A percentile compares a stretch with the other conserved stretches of the same genome.
These are phyloP conservation scores for Globisporangium barbulae DNA, from an alignment of 352 stramenopile species.

Conservation along the genomic window DNA sequence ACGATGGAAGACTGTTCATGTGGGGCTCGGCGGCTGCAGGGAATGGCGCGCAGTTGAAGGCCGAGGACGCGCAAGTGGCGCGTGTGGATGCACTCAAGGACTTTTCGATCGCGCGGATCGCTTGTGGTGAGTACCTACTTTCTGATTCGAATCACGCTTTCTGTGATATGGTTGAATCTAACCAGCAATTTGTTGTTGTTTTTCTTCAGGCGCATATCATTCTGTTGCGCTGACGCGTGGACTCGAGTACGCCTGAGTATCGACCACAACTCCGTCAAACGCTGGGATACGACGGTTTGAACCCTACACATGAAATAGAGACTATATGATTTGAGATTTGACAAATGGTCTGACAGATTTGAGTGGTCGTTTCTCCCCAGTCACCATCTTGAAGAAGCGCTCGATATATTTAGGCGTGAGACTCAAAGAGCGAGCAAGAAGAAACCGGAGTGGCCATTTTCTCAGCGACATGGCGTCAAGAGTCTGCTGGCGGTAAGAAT, in stretches of 20 bases:
- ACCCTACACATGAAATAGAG: slow-evolving; percentile 6
- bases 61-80: slow-evolving; percentile 50
- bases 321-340: neutral
- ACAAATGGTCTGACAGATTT: neutral
- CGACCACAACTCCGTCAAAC: too few relatives aligned
- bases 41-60: slow-evolving; percentile 52
- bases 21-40: slow-evolving; percentile 74
- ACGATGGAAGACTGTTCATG: slow-evolving; percentile 55
- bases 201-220: slow-evolving; percentile 55
- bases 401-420: slow-evolving; percentile 14
- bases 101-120: slow-evolving; percentile 49
- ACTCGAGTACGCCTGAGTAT: slow-evolving; percentile 39
- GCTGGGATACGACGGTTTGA: neutral
- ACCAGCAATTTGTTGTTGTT: neutral
- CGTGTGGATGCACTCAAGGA: slow-evolving; percentile 36
- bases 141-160: neutral
- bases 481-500: neutral
- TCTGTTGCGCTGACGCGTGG: slow-evolving; percentile 51
- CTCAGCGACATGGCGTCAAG: slow-evolving; percentile 4
- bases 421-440: slow-evolving; percentile 2
- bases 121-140: slow-evolving; percentile 45
- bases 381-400: neutral
- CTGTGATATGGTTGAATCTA: neutral
- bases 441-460: slow-evolving; percentile 6
- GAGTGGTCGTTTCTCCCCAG: slow-evolving; percentile 2